Evolutionary conservation across 805 yeast genomes (phyloP), one percentile per base, ranked within the genome.

Genomic region (Starmerella bombi): DNA sequence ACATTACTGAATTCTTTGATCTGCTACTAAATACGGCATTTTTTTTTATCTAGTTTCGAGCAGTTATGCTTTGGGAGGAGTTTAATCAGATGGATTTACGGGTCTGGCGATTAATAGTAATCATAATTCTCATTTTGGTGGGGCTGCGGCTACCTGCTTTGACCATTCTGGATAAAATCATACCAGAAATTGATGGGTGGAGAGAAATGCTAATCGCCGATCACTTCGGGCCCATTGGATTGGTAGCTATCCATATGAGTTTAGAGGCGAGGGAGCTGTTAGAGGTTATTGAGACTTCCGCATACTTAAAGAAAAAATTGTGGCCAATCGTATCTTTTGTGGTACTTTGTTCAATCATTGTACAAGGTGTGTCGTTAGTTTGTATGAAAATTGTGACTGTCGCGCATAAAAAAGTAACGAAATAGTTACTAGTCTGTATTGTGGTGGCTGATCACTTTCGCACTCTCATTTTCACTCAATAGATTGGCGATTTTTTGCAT

Each of bases 361-460:
- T 85, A 19, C 96, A 85, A 59, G 96, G 96, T 3, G 80, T 88
- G 0, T 82, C 94, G 0, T n/a, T n/a, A n/a, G n/a, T n/a, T n/a
- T n/a, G n/a, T n/a, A n/a, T n/a, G n/a, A n/a, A n/a, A n/a, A n/a
- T n/a, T n/a, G n/a, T n/a, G n/a, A n/a, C n/a, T n/a, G n/a, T n/a
- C n/a, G n/a, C n/a, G n/a, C n/a, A n/a, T n/a, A n/a, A n/a, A n/a
- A n/a, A n/a, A n/a, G n/a, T n/a, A n/a, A n/a, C n/a, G n/a, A n/a
- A n/a, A n/a, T n/a, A n/a, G n/a, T n/a, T n/a, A n/a, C n/a, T n/a
- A n/a, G n/a, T n/a, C n/a, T n/a, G n/a, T n/a, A n/a, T n/a, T n/a
- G n/a, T n/a, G n/a, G n/a, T n/a, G n/a, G n/a, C n/a, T n/a, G n/a
- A n/a, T n/a, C n/a, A n/a, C n/a, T n/a, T n/a, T n/a, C n/a, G n/a